phyloP scores from a whole-genome alignment of 1,284 basidiomycete species.

The Blastosporella zonata region DNA sequence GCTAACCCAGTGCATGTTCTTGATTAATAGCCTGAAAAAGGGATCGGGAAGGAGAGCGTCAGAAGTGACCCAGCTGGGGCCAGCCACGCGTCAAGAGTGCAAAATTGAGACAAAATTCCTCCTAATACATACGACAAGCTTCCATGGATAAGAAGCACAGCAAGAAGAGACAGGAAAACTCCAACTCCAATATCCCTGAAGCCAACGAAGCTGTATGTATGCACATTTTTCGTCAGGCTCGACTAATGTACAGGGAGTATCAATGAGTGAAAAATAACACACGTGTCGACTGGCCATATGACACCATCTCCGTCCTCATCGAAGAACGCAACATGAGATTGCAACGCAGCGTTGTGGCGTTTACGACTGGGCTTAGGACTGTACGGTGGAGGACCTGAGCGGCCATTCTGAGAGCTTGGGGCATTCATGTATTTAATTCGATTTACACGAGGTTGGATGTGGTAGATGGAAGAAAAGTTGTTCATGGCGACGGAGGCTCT shows the following conservation, averaged over 20 bases:
- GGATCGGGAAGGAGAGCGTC: conserved; percentile 36
- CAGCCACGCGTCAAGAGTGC: not conserved
- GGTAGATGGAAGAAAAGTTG: conserved; percentile 15
- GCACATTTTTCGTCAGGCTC: not conserved
- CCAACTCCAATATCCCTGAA: conserved; percentile 36
- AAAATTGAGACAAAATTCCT: not conserved
- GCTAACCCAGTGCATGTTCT: conserved; percentile 34
- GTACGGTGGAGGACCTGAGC: conserved; percentile 15
- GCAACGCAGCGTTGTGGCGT: conserved; percentile 34
- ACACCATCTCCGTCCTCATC: conserved; percentile 48
- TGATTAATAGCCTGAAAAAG: conserved; percentile 37
- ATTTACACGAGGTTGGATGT: conserved; percentile 12
- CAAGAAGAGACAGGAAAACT: conserved; percentile 30
- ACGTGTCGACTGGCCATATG: conserved; percentile 53
- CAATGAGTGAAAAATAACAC: conserved; percentile 16
- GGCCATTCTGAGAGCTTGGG: conserved; percentile 11
- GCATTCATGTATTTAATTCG: conserved; percentile 8
- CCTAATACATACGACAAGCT: conserved; percentile 34
- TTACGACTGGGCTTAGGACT: conserved; percentile 11
- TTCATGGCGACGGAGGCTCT: no score
- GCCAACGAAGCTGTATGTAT: conserved; percentile 29
- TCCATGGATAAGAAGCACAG: conserved; percentile 33
- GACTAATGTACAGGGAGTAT: not conserved
- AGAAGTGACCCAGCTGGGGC: conserved; percentile 34
- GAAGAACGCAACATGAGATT: conserved; percentile 48